These are phyloP conservation scores for Coniella lustricola DNA, from an alignment of 2,329 filamentous ascomycete species.

Conservation along the genomic window DNA sequence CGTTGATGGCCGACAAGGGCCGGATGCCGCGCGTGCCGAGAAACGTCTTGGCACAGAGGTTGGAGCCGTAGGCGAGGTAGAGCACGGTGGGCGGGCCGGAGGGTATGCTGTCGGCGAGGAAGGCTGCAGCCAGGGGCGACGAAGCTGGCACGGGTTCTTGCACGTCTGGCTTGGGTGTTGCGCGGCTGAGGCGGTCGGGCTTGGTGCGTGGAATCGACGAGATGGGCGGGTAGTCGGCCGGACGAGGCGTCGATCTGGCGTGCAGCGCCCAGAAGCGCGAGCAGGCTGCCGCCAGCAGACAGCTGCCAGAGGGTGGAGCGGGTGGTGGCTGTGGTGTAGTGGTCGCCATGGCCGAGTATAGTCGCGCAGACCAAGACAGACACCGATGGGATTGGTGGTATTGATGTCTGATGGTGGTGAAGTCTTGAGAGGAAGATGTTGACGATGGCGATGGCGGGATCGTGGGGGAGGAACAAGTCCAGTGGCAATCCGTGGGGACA, in stretches of 20 bases:
- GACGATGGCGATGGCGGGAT: too few species aligned
- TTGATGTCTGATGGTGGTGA: too few species aligned
- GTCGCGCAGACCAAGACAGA: too few species aligned
- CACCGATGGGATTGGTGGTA: too few species aligned
- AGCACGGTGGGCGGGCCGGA: slow-evolving; percentile 47
- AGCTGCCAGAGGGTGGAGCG: neutral
- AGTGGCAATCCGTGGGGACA: too few species aligned
- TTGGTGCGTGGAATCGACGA: slow-evolving; percentile 31
- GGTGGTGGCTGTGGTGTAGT: neutral
- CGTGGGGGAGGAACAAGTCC: too few species aligned
- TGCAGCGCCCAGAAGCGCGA: slow-evolving; percentile 8
- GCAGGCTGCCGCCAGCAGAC: neutral
- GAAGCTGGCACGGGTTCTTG: slow-evolving; percentile 21
- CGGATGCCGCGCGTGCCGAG: slow-evolving; percentile 68
- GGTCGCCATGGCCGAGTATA: too few species aligned
- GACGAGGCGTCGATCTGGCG: neutral
- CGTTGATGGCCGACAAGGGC: slow-evolving; percentile 74
- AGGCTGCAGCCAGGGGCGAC: slow-evolving; percentile 20
- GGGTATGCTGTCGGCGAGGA: slow-evolving; percentile 4
- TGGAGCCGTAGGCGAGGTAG: slow-evolving; percentile 88
- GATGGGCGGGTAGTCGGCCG: slow-evolving; percentile 20
- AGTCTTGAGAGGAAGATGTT: too few species aligned
- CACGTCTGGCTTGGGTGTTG: slow-evolving; percentile 17
- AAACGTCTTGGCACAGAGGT: slow-evolving; percentile 76
- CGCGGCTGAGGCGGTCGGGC: slow-evolving; percentile 30